Conservation (phyloP, 1,284 basidiomycete genomes). For the Ganoderma leucocontextum region DNA sequence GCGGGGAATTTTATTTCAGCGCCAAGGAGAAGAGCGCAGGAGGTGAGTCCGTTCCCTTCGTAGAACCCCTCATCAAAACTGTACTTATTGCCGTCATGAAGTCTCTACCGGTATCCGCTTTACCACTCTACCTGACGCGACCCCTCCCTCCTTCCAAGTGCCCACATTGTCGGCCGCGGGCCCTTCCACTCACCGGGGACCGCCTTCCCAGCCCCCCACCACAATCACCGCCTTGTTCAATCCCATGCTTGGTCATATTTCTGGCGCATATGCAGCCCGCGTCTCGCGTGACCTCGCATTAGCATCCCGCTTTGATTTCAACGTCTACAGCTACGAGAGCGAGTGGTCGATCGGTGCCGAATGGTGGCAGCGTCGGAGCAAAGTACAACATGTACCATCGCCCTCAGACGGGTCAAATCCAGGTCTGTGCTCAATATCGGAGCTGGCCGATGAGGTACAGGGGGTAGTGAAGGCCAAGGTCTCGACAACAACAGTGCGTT, state of each 20-base stretch:
- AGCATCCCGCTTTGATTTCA: conserved; percentile 94
- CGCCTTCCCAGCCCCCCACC: conserved; percentile 81
- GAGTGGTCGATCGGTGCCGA: conserved; percentile 96
- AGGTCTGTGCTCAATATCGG: conserved; percentile 27
- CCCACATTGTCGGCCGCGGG: conserved; percentile 49
- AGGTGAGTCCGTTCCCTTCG: conserved; percentile 56
- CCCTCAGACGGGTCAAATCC: conserved; percentile 20
- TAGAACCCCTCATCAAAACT: conserved; percentile 11
- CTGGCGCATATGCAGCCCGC: conserved; percentile 90
- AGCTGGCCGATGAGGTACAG: conserved; percentile 57
- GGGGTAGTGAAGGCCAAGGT: conserved; percentile 92
- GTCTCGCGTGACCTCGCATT: conserved; percentile 89
- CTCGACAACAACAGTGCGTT: conserved; percentile 85
- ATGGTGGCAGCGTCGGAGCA: conserved; percentile 83
- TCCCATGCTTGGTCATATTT: conserved; percentile 95
- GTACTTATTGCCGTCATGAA: conserved; percentile 42
- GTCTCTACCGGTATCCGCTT: conserved; percentile 95
- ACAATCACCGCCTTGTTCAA: conserved; percentile 96
- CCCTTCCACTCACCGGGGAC: conserved; percentile 41
- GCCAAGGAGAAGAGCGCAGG: conserved; percentile 94
- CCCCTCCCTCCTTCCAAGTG: conserved; percentile 67
- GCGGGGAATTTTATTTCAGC: conserved; percentile 95
- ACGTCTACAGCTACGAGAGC: conserved; percentile 96
- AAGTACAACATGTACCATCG: conserved; percentile 27
- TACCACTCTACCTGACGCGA: conserved; percentile 85